These are phyloP conservation scores for Cytospora schulzeri DNA, from an alignment of 2,329 filamentous ascomycete genomes.

Conservation along the genomic window DNA sequence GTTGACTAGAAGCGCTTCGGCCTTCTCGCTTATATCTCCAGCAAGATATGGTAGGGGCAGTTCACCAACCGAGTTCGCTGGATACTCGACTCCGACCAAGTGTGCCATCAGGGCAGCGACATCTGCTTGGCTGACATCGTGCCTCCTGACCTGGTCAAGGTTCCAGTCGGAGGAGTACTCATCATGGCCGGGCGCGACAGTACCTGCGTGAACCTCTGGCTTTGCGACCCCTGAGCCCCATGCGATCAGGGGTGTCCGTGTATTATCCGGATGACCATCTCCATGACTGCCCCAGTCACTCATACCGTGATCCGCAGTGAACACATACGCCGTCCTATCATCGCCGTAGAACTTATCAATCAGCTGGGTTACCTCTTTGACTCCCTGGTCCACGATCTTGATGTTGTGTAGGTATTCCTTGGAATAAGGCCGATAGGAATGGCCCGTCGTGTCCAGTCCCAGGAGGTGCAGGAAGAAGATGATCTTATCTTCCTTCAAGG, in stretches of 20 bases:
- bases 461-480: slow-evolving; percentile 96
- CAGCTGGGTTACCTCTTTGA: slow-evolving; percentile 78
- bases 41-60: slow-evolving; percentile 82
- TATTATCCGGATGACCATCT: slow-evolving; percentile 96
- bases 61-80: slow-evolving; percentile 94
- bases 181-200: slow-evolving; percentile 77
- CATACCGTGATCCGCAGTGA: slow-evolving; percentile 98
- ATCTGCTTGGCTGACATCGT: slow-evolving; percentile 93
- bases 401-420: slow-evolving; percentile 95
- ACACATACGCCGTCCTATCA: slow-evolving; percentile 88
- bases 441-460: slow-evolving; percentile 88
- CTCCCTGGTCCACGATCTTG: slow-evolving; percentile 88
- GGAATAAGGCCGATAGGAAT: slow-evolving; percentile 86
- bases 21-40: slow-evolving; percentile 73
- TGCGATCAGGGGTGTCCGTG: slow-evolving; percentile 84
- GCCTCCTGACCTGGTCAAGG: slow-evolving; percentile 75
- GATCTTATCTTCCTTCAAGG: slow-evolving; percentile 78
- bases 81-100: slow-evolving; percentile 82
- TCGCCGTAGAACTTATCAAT: slow-evolving; percentile 85
- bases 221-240: slow-evolving; percentile 92
- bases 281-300: slow-evolving; percentile 99
- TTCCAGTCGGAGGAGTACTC: slow-evolving; percentile 91
- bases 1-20: slow-evolving; percentile 81
- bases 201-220: slow-evolving; percentile 60
- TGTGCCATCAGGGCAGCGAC: slow-evolving; percentile 96